Base-by-base conservation (phyloP, 2,329 filamentous ascomycete genomes). In the Emericellopsis atlantica region DNA sequence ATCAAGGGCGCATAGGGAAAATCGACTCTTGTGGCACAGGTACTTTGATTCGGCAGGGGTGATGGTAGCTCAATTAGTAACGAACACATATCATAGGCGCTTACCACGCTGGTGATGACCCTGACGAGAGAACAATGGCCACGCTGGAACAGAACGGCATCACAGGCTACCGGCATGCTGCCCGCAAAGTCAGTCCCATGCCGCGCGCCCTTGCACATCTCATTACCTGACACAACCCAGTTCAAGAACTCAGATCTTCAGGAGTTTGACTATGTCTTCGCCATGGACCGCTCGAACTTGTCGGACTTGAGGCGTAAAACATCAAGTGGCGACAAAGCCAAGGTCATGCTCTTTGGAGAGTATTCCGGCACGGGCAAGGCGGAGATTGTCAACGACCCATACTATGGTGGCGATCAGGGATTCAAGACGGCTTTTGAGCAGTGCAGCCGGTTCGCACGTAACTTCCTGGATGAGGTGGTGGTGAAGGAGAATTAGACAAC, bases 21-120 rank as follows among this genome's bases (percentile, higher is more conserved):
- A 78, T 95, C 49, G 92, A 96, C 60, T 93, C 85, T 8, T 92
- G 86, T 59, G 92, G 92, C 39, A 98, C 92, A 15, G 76, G 72
- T 73, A 34, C 4, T 31, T 4, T 12, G 33, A 14, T 12, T 3
- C 16, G 35, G 10, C n/a, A 31, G 23, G 7, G 6, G 4, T 14
- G 23, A 14, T 16, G 2, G 15, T 7, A 16, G 37, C n/a, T 14
- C 12, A 18, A 23, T 32, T 12, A 32, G 18, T 34, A 18, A 23
- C 38, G 22, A 31, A 40, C 26, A 16, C 10, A 29, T 32, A 32
- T 32, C 15, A 31, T 37, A 77, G 85, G 77, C 40, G 86, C 81
- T 36, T 96, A 95, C 58, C 92, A 98, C 56, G 67, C 74, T 23
- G 83, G 84, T 46, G 77, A 83, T 38, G 62, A 69, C 2, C 87